Conservation (phyloP, 225 moss, liverwort and hornwort species). For the Rhytidiadelphus loreus region DNA sequence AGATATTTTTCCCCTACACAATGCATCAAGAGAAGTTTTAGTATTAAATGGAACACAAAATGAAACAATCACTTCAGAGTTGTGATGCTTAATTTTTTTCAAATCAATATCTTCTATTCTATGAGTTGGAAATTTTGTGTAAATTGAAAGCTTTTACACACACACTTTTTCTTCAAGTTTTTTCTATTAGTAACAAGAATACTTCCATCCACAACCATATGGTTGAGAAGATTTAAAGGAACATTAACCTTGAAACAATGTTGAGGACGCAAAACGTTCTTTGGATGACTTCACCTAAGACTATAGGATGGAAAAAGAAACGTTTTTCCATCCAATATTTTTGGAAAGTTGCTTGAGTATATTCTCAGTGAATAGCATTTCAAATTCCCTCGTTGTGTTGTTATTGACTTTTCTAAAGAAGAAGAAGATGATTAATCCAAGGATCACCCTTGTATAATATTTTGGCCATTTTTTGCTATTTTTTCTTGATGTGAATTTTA, state of each 20-base stretch:
- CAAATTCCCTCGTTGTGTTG: neutral
- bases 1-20: neutral
- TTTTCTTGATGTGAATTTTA: neutral
- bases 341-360: rapidly evolving
- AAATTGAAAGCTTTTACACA: neutral
- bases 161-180: neutral
- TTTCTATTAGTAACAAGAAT: neutral
- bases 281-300: neutral
- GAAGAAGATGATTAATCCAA: neutral
- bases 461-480: neutral
- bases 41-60: neutral
- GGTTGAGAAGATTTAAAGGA: neutral
- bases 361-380: neutral
- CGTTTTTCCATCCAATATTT: neutral
- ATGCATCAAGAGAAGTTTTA: neutral
- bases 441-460: rapidly evolving
- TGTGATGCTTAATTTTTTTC: neutral
- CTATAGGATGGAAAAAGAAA: neutral
- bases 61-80: neutral
- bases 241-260: no score
- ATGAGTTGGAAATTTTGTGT: rapidly evolving
- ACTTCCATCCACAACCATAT: neutral
- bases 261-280: rapidly evolving
- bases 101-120: neutral
- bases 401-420: neutral